Base-by-base conservation (phyloP, 169 alveolate species). In the Cyclospora cayetanensis region DNA sequence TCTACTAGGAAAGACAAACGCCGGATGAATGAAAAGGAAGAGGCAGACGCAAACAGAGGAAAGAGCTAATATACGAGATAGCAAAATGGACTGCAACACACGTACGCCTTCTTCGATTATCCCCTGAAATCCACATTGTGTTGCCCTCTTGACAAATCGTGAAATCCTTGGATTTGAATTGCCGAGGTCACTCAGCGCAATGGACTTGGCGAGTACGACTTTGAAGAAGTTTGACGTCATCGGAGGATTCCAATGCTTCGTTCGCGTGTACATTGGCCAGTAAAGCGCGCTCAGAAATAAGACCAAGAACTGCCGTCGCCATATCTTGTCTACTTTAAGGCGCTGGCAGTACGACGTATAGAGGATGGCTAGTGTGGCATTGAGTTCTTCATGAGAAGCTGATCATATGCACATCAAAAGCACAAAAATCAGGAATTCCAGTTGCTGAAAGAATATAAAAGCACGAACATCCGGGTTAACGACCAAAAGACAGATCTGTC, bases 241-340 rank as follows among this genome's bases (percentile, higher is more conserved):
- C 25, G 93, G 93, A 0, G 65, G 88, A 9, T 25, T 37, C 93
- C 93, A 90, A 39, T 76, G 42, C 39, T 63, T 76, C 29, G 35
- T 41, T 15, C 85, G 93, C n/a, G 93, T 76, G 90, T 90, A 90
- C 60, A 90, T 52, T 7, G 93, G 93, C 93, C 93, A 90, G 34
- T 90, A 82, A 5, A 90, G 42, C 0, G 93, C 89, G 25, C 83
- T 74, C 53, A 90, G 80, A 22, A 90, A 68, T 50, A 90, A 63
- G 3, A 90, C 43, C 74, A 68, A 72, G 42, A 90, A 90, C 83
- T 90, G 93, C 25, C 90, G 70, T 27, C 72, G 93, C 93, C 89
- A 90, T 0, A 46, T 55, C 72, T 0, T 22, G 60, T 90, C 93
- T 22, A 46, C 39, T 37, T 52, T 74, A 7, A 90, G 84, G 35